These are phyloP conservation scores for Trichosporon asahii DNA, from an alignment of 1,284 basidiomycete genomes.

Conservation along the genomic window DNA sequence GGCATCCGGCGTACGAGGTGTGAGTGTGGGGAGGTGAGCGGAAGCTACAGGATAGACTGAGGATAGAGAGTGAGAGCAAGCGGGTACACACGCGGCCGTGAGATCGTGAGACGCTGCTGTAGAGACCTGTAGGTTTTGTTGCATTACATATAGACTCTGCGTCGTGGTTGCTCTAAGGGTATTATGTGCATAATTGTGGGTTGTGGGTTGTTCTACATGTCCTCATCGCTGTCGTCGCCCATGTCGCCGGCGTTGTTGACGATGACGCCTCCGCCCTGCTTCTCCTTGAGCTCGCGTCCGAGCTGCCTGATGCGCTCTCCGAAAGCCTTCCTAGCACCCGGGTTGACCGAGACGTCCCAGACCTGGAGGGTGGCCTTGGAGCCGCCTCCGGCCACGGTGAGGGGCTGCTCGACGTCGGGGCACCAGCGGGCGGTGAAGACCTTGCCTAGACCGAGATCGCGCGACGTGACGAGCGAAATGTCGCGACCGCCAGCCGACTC, in stretches of 20 bases:
- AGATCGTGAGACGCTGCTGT: not conserved
- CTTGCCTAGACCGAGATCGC: conserved; percentile 95
- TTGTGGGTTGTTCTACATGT: conserved; percentile 21
- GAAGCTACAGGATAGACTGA: not conserved
- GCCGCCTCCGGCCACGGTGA: conserved; percentile 90
- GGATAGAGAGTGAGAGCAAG: not conserved
- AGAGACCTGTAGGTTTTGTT: not conserved
- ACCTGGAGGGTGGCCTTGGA: conserved; percentile 88
- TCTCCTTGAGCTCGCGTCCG: conserved; percentile 63
- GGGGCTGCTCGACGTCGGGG: conserved; percentile 74
- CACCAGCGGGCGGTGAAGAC: conserved; percentile 88
- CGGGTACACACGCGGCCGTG: not conserved
- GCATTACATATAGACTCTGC: conserved; percentile 2
- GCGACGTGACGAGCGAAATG: conserved; percentile 80
- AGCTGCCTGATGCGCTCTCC: conserved; percentile 66
- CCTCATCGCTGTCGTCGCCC: conserved; percentile 66
- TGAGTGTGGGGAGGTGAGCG: not conserved
- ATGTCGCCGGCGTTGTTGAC: conserved; percentile 64
- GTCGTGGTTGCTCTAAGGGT: not conserved
- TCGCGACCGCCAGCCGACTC: conserved; percentile 61
- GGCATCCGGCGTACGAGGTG: conserved; percentile 39
- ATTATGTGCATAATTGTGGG: not conserved
- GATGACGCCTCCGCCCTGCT: conserved; percentile 62
- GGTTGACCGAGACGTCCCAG: conserved; percentile 83
- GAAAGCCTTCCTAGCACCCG: conserved; percentile 73